Conservation (phyloP, 805 yeast species). For the Metschnikowia vanudenii region DNA sequence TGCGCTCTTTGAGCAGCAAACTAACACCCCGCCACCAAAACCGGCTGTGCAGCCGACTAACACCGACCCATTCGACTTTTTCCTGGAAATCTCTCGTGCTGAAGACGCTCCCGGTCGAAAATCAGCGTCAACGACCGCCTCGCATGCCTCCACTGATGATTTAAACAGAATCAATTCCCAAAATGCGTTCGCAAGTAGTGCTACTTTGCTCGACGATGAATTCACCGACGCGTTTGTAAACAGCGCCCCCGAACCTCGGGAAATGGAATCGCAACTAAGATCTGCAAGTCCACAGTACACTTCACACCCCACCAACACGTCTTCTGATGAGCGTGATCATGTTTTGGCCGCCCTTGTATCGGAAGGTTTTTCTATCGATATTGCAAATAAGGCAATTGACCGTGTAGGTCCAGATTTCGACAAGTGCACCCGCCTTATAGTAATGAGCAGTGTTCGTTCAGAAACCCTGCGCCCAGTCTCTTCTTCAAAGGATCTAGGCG, state of each 20-base stretch:
- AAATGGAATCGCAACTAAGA: background rate
- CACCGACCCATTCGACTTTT: slow-evolving; percentile 4
- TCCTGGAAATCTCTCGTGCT: background rate
- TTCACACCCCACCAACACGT: background rate
- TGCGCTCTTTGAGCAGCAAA: slow-evolving; percentile 12
- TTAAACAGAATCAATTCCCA: background rate
- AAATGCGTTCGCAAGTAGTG: background rate
- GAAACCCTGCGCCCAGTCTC: background rate
- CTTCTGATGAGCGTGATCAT: slow-evolving; percentile 34
- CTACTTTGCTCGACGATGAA: slow-evolving; percentile 41
- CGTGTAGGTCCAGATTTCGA: slow-evolving; percentile 60
- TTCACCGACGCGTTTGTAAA: slow-evolving; percentile 38
- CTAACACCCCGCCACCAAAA: background rate
- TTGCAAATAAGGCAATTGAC: slow-evolving; percentile 58
- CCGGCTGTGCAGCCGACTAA: background rate
- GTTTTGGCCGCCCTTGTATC: slow-evolving; percentile 69
- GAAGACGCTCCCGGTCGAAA: background rate
- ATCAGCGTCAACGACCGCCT: no score
- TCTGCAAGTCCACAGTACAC: background rate
- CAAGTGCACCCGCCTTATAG: slow-evolving; percentile 62
- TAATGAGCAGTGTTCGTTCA: slow-evolving; percentile 39
- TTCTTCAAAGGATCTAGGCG: slow-evolving; percentile 22
- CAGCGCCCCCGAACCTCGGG: background rate
- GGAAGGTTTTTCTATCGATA: slow-evolving; percentile 71
- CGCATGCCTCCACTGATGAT: background rate